These are phyloP conservation scores for Pachysolen tannophilus DNA, from an alignment of 805 yeast species.

Conservation along the genomic window DNA sequence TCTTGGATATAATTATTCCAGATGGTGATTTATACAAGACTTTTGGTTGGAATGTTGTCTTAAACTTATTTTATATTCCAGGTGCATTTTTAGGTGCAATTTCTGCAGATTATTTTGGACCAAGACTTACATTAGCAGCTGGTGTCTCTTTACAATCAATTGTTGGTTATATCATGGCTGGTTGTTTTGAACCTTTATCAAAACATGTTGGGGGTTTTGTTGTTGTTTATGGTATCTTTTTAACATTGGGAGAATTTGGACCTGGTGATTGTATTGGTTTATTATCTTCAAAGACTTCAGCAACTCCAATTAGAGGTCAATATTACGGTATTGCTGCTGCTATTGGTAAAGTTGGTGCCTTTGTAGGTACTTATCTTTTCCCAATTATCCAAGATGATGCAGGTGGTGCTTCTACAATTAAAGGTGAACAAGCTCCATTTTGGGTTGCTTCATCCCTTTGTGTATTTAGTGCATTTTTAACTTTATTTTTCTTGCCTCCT, in stretches of 20 bases:
- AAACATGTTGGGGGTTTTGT: conserved; percentile 69
- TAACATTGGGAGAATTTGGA: conserved; percentile 86
- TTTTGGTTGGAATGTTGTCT: conserved; percentile 89
- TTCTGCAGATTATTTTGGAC: conserved; percentile 84
- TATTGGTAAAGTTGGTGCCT: conserved; percentile 86
- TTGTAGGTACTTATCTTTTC: conserved; percentile 83
- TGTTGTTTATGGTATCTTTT: conserved; percentile 82
- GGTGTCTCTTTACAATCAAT: conserved; percentile 73
- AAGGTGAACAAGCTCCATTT: conserved; percentile 70
- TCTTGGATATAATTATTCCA: conserved; percentile 51
- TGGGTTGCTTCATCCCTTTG: conserved; percentile 77
- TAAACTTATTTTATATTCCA: conserved; percentile 83
- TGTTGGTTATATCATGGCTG: conserved; percentile 82
- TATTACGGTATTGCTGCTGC: conserved; percentile 92
- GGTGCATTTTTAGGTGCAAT: conserved; percentile 87
- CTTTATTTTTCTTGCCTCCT: conserved; percentile 67
- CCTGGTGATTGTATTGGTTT: conserved; percentile 91
- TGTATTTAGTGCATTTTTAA: conserved; percentile 59
- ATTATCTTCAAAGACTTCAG: conserved; percentile 77
- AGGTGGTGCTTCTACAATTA: conserved; percentile 40
- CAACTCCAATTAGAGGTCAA: conserved; percentile 85
- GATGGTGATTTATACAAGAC: conserved; percentile 58
- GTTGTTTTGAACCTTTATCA: conserved; percentile 45
- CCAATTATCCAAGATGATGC: conserved; percentile 64
- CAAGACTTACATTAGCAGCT: conserved; percentile 62